These are phyloP conservation scores for Cryptosporidium bovis DNA, from an alignment of 169 alveolate species.

Conservation along the genomic window DNA sequence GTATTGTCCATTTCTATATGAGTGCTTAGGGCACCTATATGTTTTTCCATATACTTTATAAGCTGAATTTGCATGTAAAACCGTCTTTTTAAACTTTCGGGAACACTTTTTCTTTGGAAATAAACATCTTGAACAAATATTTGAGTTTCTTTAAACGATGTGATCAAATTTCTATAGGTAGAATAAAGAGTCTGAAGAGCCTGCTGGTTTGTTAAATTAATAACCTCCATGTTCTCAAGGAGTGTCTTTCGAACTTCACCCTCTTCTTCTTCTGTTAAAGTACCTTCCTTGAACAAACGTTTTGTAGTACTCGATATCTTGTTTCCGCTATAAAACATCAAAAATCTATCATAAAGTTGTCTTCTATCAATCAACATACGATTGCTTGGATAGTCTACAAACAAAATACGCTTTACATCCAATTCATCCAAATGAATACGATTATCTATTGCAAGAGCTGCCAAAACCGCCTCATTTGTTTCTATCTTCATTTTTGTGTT, in stretches of 20 bases:
- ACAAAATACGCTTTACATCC: constrained; percentile 50
- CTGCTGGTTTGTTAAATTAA: constrained; percentile 55
- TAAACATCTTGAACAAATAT: constrained; percentile 41
- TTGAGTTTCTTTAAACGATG: constrained; percentile 62
- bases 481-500: constrained; percentile 26
- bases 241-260: constrained; percentile 9
- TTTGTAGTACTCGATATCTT: background rate
- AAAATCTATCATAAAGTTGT: constrained; percentile 38
- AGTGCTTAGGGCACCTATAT: constrained; percentile 50
- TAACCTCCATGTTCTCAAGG: constrained; percentile 14
- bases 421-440: constrained; percentile 39
- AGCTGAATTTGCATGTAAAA: constrained; percentile 58
- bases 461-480: constrained; percentile 50
- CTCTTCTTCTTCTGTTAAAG: constrained; percentile 21
- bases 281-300: constrained; percentile 24
- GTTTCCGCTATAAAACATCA: constrained; percentile 11
- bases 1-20: constrained; percentile 40
- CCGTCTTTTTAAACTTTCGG: constrained; percentile 46
- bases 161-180: constrained; percentile 61
- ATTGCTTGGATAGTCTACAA: constrained; percentile 30
- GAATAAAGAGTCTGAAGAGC: constrained; percentile 55
- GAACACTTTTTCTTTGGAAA: constrained; percentile 47
- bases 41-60: constrained; percentile 62
- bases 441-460: constrained; percentile 65
- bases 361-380: constrained; percentile 37